Conservation (phyloP, 2,329 filamentous ascomycete genomes). For the Aspergillus brunneoviolaceus region DNA sequence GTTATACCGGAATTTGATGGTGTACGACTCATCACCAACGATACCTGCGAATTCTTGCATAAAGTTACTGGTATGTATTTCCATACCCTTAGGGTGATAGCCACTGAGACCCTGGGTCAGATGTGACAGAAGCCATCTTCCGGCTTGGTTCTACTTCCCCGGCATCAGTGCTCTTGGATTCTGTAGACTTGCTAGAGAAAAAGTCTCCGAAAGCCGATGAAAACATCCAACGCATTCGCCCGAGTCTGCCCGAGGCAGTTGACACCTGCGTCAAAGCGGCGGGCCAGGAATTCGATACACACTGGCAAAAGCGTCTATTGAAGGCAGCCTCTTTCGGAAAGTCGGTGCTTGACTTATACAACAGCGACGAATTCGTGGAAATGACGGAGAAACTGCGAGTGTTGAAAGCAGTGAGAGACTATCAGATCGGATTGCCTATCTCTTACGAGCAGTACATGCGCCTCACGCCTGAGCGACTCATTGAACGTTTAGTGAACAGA, state of each 20-base stretch:
- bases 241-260: slow-evolving; percentile 86
- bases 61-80: slow-evolving; percentile 66
- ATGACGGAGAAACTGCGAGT: slow-evolving; percentile 95
- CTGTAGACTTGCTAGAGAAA: slow-evolving; percentile 83
- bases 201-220: slow-evolving; percentile 97
- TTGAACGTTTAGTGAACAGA: slow-evolving; percentile 80
- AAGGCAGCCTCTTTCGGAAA: slow-evolving; percentile 97
- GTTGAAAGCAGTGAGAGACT: slow-evolving; percentile 87
- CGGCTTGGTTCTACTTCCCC: slow-evolving; percentile 82
- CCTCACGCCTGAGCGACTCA: slow-evolving; percentile 83
- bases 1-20: slow-evolving; percentile 85
- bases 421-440: slow-evolving; percentile 83
- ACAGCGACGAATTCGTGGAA: slow-evolving; percentile 97
- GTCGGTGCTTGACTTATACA: slow-evolving; percentile 94
- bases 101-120: slow-evolving; percentile 32
- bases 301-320: slow-evolving; percentile 95
- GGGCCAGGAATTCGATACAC: slow-evolving; percentile 82
- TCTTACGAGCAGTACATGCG: slow-evolving; percentile 94
- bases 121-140: slow-evolving; percentile 85
- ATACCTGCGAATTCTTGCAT: slow-evolving; percentile 96
- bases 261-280: slow-evolving; percentile 92
- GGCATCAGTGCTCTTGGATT: slow-evolving; percentile 89
- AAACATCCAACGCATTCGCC: slow-evolving; percentile 89
- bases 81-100: not conserved
- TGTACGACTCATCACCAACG: slow-evolving; percentile 84